Evolutionary conservation across 148 eudicot genomes (phyloP), one percentile per base, ranked within the genome.

Genomic region (Vaccinium myrtillus): DNA sequence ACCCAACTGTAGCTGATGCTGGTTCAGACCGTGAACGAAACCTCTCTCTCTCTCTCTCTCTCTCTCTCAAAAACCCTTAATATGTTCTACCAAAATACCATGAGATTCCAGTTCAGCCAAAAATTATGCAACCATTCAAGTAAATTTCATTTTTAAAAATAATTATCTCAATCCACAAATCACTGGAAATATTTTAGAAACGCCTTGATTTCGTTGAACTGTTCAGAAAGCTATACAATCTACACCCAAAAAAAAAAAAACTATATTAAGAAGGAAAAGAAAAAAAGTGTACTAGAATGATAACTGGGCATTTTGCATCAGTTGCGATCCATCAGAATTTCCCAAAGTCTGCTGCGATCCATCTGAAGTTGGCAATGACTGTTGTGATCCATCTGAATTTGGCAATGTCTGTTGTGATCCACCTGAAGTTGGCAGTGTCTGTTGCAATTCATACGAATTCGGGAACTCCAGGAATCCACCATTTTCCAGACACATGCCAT

Each of bases 401-500:
- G 73, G 74, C 65, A 85, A 54, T 6, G 30, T 12, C 65, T 18
- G 58, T 54, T 54, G 58, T 13, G 70, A 63, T n/a, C 30, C 70
- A 63, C 2, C 27, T 1, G 30, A 63, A 65, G 27, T 23, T 23
- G 71, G 71, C 53, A 85, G 16, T 11, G 50, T 14, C 32, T n/a
- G 71, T 23, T 65, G 71, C 1, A 32, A n/a, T 2, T 65, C 32
- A 10, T 23, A 23, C 71, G 32, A 65, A 23, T 23, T 65, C 23
- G 71, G 71, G 23, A 65, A 65, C 2, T 14, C 65, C 48, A 23
- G 55, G 77, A 84, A 88, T 53, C 25, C 78, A 32, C 61, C 78
- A 56, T 71, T 85, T 6, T 78, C 86, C 21, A 81, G 86, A 59
- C 87, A 79, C 79, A 82, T 53, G 69, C 85, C 90, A 46, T 55